A percentile compares a stretch with the other conserved stretches of the same genome.
phyloP scores from a whole-genome alignment of 164 flowering plant genomes.

The Tetrastigma voinierianum region DNA sequence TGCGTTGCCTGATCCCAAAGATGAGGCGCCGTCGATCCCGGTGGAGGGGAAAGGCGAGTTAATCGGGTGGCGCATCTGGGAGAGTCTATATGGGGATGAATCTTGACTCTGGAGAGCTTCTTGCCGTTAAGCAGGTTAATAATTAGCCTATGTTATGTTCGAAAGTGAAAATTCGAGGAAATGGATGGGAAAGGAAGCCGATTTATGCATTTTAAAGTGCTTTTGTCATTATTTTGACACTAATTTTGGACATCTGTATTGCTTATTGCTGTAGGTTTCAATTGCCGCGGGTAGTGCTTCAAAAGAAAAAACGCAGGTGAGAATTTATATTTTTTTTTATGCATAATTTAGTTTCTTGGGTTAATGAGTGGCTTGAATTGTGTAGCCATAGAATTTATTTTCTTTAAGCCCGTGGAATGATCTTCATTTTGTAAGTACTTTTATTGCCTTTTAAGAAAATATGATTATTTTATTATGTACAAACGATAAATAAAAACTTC shows the following conservation, averaged over 20 bases:
- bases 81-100: slow-evolving; percentile 98
- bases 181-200: no score
- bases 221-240: no score
- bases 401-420: no score
- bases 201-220: no score
- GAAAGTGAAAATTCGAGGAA: no score
- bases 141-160: no score
- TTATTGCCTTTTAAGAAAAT: no score
- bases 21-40: slow-evolving; percentile 52
- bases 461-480: no score
- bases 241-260: neutral
- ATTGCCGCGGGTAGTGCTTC: slow-evolving; percentile 31
- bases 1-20: slow-evolving; percentile 30
- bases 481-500: no score
- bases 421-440: no score
- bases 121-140: slow-evolving; percentile 87
- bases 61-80: slow-evolving; percentile 97
- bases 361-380: no score
- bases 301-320: slow-evolving; percentile 33
- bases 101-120: slow-evolving; percentile 95
- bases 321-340: neutral
- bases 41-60: slow-evolving; percentile 92
- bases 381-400: no score
- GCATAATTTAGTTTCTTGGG: neutral
- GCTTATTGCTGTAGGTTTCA: slow-evolving; percentile 23